phyloP scores from a whole-genome alignment of 2,329 filamentous ascomycete species.

The Colletotrichum spaethianum region DNA sequence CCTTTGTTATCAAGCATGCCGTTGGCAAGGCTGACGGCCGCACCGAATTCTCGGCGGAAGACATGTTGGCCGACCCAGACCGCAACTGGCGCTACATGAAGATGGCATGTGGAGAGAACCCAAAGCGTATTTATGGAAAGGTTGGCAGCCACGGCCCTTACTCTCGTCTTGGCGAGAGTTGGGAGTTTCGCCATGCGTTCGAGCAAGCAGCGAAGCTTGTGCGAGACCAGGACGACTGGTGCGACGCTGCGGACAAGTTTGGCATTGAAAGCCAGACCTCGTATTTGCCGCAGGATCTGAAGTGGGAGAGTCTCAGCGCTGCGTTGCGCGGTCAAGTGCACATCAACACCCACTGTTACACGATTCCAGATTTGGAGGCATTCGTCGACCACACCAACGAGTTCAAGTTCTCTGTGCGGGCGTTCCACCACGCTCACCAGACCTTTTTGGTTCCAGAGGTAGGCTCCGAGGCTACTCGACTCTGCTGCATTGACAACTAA shows the following conservation, averaged over 20 bases:
- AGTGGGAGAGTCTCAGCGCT: slow-evolving; percentile 75
- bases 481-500: slow-evolving; percentile 22
- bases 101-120: slow-evolving; percentile 82
- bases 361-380: slow-evolving; percentile 76
- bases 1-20: slow-evolving; percentile 78
- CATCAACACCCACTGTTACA: slow-evolving; percentile 81
- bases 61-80: slow-evolving; percentile 77
- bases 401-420: slow-evolving; percentile 76
- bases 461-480: slow-evolving; percentile 28
- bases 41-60: slow-evolving; percentile 72
- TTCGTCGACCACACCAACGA: slow-evolving; percentile 81
- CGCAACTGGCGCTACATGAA: slow-evolving; percentile 80
- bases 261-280: slow-evolving; percentile 66
- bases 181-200: slow-evolving; percentile 77
- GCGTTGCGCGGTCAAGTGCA: slow-evolving; percentile 77
- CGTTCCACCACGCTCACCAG: slow-evolving; percentile 80
- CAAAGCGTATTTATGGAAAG: slow-evolving; percentile 73
- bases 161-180: slow-evolving; percentile 78
- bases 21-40: slow-evolving; percentile 73
- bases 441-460: slow-evolving; percentile 77
- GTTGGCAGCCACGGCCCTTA: slow-evolving; percentile 68
- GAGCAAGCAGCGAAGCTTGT: slow-evolving; percentile 72
- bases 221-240: slow-evolving; percentile 78
- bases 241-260: slow-evolving; percentile 64
- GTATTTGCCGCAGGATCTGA: slow-evolving; percentile 74